Conservation (phyloP, 2,329 filamentous ascomycete species). For the Cytospora piceicola region DNA sequence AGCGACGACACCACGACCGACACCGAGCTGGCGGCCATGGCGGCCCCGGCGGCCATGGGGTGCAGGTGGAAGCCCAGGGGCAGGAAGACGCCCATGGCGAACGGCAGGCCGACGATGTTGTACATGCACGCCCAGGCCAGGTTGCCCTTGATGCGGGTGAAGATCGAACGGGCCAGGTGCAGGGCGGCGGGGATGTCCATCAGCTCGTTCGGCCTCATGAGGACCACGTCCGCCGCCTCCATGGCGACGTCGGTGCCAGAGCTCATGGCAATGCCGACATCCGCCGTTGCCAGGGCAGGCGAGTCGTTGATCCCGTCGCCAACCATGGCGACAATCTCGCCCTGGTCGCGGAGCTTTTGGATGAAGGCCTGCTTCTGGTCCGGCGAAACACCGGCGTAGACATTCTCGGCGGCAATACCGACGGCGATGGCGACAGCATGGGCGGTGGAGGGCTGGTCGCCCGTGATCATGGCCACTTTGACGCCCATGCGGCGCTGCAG, state of each 20-base stretch:
- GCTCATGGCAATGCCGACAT: constrained; percentile 90
- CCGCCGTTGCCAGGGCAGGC: constrained; percentile 87
- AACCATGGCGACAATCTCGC: constrained; percentile 90
- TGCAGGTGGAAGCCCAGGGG: constrained; percentile 87
- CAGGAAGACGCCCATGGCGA: constrained; percentile 95
- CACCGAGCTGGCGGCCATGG: constrained; percentile 90
- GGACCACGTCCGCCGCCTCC: constrained; percentile 93
- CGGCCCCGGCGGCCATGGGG: constrained; percentile 91
- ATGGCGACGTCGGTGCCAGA: constrained; percentile 96
- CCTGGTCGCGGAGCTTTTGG: constrained; percentile 71
- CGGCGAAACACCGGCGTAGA: constrained; percentile 86
- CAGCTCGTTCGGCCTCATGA: constrained; percentile 90
- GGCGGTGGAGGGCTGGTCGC: constrained; percentile 85
- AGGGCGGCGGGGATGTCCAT: constrained; percentile 91
- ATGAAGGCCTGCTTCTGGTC: constrained; percentile 90
- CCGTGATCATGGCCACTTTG: constrained; percentile 88
- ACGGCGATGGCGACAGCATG: constrained; percentile 81
- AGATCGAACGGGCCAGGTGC: constrained; percentile 81
- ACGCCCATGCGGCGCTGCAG: constrained; percentile 79
- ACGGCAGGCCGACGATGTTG: constrained; percentile 87
- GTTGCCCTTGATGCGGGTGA: constrained; percentile 91
- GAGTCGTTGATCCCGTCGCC: constrained; percentile 99
- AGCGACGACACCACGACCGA: constrained; percentile 86
- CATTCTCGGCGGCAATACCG: constrained; percentile 74
- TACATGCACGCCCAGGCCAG: constrained; percentile 91